A percentile compares a stretch with the other conserved stretches of the same genome.
Conservation (phyloP, 75 land plant genomes). For the Isoetes taiwanensis region DNA sequence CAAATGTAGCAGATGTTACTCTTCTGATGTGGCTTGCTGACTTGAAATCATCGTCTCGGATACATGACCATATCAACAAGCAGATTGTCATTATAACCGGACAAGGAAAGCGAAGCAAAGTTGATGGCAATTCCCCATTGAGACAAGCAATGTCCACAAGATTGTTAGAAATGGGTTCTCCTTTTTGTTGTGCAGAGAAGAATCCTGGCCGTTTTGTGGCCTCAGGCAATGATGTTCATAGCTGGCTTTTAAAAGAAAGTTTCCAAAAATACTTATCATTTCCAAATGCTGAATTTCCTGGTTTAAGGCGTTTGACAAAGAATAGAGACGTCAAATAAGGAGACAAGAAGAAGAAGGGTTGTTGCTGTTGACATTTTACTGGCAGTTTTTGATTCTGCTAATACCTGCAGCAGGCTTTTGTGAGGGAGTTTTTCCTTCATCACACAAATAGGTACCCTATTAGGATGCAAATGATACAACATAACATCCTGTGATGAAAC, state of each 20-base stretch:
- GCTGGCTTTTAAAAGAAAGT: conserved; percentile 10
- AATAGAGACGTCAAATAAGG: too few relatives aligned
- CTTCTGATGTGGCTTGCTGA: conserved; percentile 11
- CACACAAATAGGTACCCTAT: too few relatives aligned
- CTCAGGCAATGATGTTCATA: conserved; percentile 7
- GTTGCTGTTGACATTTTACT: too few relatives aligned
- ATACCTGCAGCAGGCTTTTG: too few relatives aligned
- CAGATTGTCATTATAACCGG: conserved; percentile 14
- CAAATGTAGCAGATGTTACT: conserved; percentile 13
- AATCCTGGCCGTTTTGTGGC: conserved; percentile 18
- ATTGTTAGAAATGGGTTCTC: conserved; percentile 8
- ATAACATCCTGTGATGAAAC: too few relatives aligned
- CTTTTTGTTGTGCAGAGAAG: conserved; percentile 7
- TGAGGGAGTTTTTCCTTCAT: too few relatives aligned
- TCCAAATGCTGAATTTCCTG: conserved; percentile 10
- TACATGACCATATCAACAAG: too few relatives aligned
- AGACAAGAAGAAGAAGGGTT: too few relatives aligned
- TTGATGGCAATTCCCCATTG: conserved; percentile 14
- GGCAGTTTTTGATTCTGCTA: too few relatives aligned
- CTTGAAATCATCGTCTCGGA: conserved; percentile 9
- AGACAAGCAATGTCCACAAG: conserved; percentile 11
- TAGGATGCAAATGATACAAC: too few relatives aligned
- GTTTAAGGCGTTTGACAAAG: conserved; percentile 7
- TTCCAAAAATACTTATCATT: conserved; percentile 6
- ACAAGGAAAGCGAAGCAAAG: conserved; percentile 12